Evolutionary conservation across 2,329 filamentous ascomycete species (phyloP).

Genomic region (Pochonia chlamydosporia): DNA sequence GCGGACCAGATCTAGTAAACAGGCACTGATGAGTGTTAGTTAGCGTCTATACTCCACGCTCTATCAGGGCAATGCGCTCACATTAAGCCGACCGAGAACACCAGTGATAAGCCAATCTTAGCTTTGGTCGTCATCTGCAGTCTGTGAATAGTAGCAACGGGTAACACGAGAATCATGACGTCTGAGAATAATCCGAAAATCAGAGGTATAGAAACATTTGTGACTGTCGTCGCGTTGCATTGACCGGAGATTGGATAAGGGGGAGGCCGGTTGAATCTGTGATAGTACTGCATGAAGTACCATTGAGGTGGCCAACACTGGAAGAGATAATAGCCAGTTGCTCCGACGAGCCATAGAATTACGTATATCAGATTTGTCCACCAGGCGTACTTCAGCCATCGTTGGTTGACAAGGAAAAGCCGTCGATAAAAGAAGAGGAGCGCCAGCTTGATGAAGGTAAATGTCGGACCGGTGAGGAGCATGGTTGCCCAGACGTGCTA

Average conservation of each 20-base stretch:
- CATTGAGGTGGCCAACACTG: constrained; percentile 3
- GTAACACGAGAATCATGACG: constrained; percentile 2
- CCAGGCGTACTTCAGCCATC: constrained; percentile 1
- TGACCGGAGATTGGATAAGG: constrained; percentile 4
- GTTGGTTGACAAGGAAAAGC: constrained; percentile 4
- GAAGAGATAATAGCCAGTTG: constrained; percentile 3
- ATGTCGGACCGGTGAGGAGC: constrained; percentile 1
- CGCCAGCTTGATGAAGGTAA: constrained; percentile 4
- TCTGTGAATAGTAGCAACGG: not conserved
- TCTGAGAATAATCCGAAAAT: constrained; percentile 5
- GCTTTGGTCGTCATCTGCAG: constrained; percentile 2
- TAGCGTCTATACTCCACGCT: too few relatives aligned
- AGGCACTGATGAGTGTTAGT: too few relatives aligned
- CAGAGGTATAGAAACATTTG: constrained; percentile 1
- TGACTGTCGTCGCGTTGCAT: constrained; percentile 3
- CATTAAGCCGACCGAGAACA: constrained; percentile 4
- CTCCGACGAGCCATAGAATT: constrained; percentile 1
- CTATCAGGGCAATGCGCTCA: not conserved
- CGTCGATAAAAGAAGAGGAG: constrained; percentile 4
- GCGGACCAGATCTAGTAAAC: constrained; percentile 1
- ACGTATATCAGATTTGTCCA: constrained; percentile 3
- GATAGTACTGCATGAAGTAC: constrained; percentile 5
- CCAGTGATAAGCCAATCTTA: not conserved
- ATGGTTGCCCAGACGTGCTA: constrained; percentile 5
- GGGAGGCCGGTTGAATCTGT: not conserved